Evolutionary conservation across 2,329 filamentous ascomycete species (phyloP), one percentile per base, ranked within the genome.

Genomic region (Diaporthe batatas): DNA sequence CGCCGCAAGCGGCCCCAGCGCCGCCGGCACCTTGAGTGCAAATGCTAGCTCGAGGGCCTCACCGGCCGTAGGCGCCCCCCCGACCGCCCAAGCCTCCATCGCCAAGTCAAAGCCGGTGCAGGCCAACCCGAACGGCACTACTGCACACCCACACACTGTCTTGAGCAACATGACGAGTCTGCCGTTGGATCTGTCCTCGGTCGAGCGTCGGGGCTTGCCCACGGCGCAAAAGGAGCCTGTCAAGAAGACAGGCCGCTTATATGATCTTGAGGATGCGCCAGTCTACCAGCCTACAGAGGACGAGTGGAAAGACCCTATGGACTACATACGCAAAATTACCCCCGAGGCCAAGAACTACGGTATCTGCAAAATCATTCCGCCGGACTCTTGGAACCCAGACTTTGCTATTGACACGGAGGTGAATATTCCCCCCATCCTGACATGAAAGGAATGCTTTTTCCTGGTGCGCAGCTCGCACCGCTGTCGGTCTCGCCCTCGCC

Each of bases 401-500:
- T 98, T 99, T 82, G 95, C 95, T 55, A 97, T 99, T 79, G 95
- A 99, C 80, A 98, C 96, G 29, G 95, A 98, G 91, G 96, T 98
- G 87, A 81, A 89, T 75, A 57, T 34, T 51, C 54, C 12, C 12
- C 65, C 29, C 65, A 39, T 29, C 18, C 12, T 67, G 57, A 12
- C n/a, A 51, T 51, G n/a, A 12, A 25, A 23, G 14, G 12, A 12
- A 11, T n/a, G 44, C 29, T 16, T 6, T 2, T 39, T 21, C 42
- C 39, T 7, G 29, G 21, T 11, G 42, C 25, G 42, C 42, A 18
- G 23, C 42, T 11, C 25, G 47, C n/a, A 32, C 62, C 47, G 47
- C 32, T 25, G 32, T 14, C 14, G 7, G 14, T 39, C 12, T 49
- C 39, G 32, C 16, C 39, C 59, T 25, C 25, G 25, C 23, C 39